Evolutionary conservation across 345 rosid genomes (phyloP).

Genomic region (Toxicodendron radicans): DNA sequence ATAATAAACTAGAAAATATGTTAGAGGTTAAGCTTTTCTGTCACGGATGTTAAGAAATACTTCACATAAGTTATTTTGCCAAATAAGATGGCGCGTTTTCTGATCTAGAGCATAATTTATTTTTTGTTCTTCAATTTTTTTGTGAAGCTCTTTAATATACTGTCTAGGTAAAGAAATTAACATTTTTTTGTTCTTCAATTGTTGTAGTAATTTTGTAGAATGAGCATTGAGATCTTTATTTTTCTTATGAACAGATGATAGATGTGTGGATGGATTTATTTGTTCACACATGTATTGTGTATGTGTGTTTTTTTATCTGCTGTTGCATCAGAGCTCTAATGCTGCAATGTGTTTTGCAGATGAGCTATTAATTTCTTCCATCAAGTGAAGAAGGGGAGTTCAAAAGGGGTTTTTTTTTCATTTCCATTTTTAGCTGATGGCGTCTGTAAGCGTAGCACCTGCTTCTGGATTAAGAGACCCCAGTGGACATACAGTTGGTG

Average conservation of each 20-base stretch:
- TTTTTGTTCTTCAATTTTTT: neutral
- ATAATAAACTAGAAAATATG: neutral
- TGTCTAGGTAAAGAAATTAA: neutral
- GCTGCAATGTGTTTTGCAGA: slow-evolving; percentile 18
- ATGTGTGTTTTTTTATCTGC: neutral
- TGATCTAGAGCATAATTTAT: neutral
- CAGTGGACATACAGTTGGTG: slow-evolving; percentile 48
- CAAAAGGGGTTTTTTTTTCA: neutral
- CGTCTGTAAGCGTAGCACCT: slow-evolving; percentile 58
- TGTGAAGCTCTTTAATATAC: neutral
- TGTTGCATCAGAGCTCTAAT: neutral
- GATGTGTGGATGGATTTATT: neutral
- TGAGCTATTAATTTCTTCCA: slow-evolving; percentile 4
- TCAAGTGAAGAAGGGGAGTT: slow-evolving; percentile 18
- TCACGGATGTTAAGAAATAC: no score
- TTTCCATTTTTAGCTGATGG: slow-evolving; percentile 38
- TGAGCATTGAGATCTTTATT: neutral
- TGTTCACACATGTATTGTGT: neutral
- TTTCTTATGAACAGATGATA: neutral
- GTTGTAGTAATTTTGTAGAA: no score
- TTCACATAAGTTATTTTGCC: no score
- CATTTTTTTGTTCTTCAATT: no score
- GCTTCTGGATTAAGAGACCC: slow-evolving; percentile 57
- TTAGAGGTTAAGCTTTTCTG: neutral
- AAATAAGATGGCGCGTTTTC: neutral